These are phyloP conservation scores for Tricholoma sp. DNA, from an alignment of 768 basidiomycete species.

Conservation along the genomic window DNA sequence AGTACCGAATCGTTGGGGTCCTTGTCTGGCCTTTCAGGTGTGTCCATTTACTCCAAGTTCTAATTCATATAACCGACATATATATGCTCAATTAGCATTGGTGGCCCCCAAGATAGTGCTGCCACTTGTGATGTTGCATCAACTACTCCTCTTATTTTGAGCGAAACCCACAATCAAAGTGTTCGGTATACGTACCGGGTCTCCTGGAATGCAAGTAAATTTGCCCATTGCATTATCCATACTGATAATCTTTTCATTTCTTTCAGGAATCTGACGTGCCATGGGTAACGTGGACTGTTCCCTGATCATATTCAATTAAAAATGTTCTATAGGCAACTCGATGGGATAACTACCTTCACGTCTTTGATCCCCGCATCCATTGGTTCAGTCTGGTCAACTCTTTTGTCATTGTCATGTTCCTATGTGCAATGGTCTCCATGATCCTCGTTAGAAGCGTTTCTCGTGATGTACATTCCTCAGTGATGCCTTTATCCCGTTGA, in stretches of 20 bases:
- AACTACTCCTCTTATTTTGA: slow-evolving; percentile 48
- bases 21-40: slow-evolving; percentile 69
- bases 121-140: slow-evolving; percentile 48
- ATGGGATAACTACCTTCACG: slow-evolving; percentile 95
- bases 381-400: slow-evolving; percentile 97
- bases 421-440: slow-evolving; percentile 91
- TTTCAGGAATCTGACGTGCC: slow-evolving; percentile 76
- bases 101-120: slow-evolving; percentile 47
- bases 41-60: not conserved
- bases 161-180: slow-evolving; percentile 52
- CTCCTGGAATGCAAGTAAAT: slow-evolving; percentile 67
- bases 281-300: slow-evolving; percentile 45
- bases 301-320: not conserved
- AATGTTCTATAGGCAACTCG: slow-evolving; percentile 65
- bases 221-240: not conserved
- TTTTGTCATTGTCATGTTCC: slow-evolving; percentile 83
- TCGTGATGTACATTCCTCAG: slow-evolving; percentile 61
- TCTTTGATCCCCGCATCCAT: slow-evolving; percentile 91
- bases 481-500: not conserved
- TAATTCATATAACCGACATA: not conserved
- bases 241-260: slow-evolving; percentile 1
- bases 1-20: slow-evolving; percentile 89
- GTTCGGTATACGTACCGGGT: slow-evolving; percentile 87
- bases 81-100: slow-evolving; percentile 42
- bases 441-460: slow-evolving; percentile 82